Conservation (phyloP, 116 monocot species). For the Phalaenopsis hybrid region DNA sequence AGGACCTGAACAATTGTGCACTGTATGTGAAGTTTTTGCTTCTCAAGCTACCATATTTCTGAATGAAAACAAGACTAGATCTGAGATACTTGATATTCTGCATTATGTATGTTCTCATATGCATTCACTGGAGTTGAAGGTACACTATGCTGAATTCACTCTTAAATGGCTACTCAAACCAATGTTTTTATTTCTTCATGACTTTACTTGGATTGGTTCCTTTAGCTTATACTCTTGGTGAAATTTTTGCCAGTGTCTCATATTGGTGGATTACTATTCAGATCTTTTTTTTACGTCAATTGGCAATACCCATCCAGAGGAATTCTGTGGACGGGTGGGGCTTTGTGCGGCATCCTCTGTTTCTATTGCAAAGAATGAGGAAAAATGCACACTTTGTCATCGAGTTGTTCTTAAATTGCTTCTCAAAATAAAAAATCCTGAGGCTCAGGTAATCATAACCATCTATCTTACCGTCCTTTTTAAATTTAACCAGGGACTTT, state of each 20-base stretch:
- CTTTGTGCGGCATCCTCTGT: constrained; percentile 26
- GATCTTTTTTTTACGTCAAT: constrained; percentile 29
- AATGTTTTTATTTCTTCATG: background rate
- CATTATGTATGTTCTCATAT: constrained; percentile 47
- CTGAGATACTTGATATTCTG: constrained; percentile 36
- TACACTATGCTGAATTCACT: background rate
- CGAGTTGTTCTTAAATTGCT: constrained; percentile 23
- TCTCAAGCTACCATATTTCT: constrained; percentile 40
- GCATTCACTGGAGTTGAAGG: constrained; percentile 43
- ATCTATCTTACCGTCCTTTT: background rate
- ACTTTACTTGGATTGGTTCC: background rate
- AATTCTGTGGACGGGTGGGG: constrained; percentile 34
- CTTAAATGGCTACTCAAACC: background rate
- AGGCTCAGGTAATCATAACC: constrained; percentile 25
- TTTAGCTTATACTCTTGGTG: background rate
- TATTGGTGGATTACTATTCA: constrained; percentile 44
- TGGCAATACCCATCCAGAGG: constrained; percentile 28
- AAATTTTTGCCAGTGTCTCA: constrained; percentile 26
- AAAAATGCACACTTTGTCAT: constrained; percentile 34
- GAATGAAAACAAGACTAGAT: constrained; percentile 48
- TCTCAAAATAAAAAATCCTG: constrained; percentile 41
- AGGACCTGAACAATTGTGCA: constrained; percentile 40
- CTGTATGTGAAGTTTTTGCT: constrained; percentile 49
- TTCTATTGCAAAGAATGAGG: constrained; percentile 17
- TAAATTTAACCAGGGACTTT: background rate